Base-by-base conservation (phyloP, 2,329 filamentous ascomycete species). In the Emergomyces pasteurianus region DNA sequence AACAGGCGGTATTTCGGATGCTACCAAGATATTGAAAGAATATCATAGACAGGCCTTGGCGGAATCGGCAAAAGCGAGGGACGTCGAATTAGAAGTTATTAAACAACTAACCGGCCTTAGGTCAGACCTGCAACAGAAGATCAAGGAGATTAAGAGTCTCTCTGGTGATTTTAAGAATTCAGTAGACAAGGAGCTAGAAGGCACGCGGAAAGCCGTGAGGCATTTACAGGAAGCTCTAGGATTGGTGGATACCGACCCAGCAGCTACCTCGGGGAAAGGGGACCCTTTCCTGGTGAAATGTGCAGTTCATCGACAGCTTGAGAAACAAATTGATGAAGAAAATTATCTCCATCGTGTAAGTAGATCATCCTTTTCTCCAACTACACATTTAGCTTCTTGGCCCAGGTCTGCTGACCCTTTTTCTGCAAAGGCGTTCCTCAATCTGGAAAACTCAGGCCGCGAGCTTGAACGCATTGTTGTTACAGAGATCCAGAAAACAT, bases 381-480 rank as follows among this genome's bases (percentile, higher is more conserved):
- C 4, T 28, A n/a, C 23, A n/a, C 21, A 31, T 12, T 43, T n/a
- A 57, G 26, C 38, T 23, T 23, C 21, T 9, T 47, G 18, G 42
- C 7, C n/a, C 12, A 21, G 18, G 10, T 36, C 21, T 14, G 21
- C 57, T 49, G 26, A 58, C 57, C 28, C 16, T 7, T 47, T 31
- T 31, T 40, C 55, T 31, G n/a, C 5, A 40, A 18, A 95, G 88
- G 94, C 94, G 10, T 96, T 95, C 69, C 80, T 96, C 58, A 97
- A 99, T 71, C 81, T 99, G 16, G 94, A 99, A 73, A 89, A 85
- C 66, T 97, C 94, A 18, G 94, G 94, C 2, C 87, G 92, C 63
- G 94, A 99, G 75, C 83, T 99, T 2, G 94, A 99, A 75, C 89
- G 90, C 0, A 97, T 99, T 65, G 90, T 99, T 0, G 90, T 99